Percentiles rank a stretch among this genome's conserved stretches.
These are phyloP conservation scores for Sclerotiophoma versabilis DNA, from an alignment of 2,329 filamentous ascomycete genomes.

Conservation along the genomic window DNA sequence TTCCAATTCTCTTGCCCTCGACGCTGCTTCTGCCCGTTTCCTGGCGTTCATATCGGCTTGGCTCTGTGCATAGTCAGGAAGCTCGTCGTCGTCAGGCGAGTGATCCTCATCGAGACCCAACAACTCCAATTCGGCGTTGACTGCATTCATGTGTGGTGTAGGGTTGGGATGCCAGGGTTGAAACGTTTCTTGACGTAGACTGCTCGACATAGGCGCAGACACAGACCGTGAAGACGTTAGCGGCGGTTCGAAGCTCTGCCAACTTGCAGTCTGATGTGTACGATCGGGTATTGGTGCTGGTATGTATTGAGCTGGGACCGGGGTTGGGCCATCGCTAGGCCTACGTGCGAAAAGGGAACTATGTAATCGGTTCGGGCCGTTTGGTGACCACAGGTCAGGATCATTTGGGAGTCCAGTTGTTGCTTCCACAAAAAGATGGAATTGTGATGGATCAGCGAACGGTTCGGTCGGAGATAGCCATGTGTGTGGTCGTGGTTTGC, in stretches of 20 bases:
- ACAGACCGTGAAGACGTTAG: slow-evolving; percentile 15
- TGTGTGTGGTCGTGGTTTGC: slow-evolving; percentile 40
- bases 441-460: slow-evolving; percentile 46
- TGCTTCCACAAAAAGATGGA: slow-evolving; percentile 50
- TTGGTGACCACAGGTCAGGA: slow-evolving; percentile 42
- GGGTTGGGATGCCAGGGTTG: slow-evolving; percentile 24
- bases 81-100: slow-evolving; percentile 47
- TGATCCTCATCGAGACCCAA: slow-evolving; percentile 43
- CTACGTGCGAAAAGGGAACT: slow-evolving; percentile 44
- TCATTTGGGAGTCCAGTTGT: slow-evolving; percentile 44
- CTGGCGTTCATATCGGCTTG: slow-evolving; percentile 54
- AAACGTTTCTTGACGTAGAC: not conserved
- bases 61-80: slow-evolving; percentile 57
- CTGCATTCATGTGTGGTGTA: slow-evolving; percentile 30
- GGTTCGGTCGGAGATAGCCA: slow-evolving; percentile 46
- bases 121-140: slow-evolving; percentile 42
- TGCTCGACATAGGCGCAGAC: slow-evolving; percentile 21
- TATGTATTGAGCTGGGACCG: slow-evolving; percentile 31
- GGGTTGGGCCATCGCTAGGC: slow-evolving; percentile 35
- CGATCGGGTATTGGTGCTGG: slow-evolving; percentile 19
- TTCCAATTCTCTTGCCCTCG: slow-evolving; percentile 55
- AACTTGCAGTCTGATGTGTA: slow-evolving; percentile 26
- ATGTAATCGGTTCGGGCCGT: slow-evolving; percentile 41
- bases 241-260: slow-evolving; percentile 39
- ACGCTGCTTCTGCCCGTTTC: slow-evolving; percentile 51